Evolutionary conservation across 257 asterid species (phyloP).

Genomic region (Asclepias syriaca): DNA sequence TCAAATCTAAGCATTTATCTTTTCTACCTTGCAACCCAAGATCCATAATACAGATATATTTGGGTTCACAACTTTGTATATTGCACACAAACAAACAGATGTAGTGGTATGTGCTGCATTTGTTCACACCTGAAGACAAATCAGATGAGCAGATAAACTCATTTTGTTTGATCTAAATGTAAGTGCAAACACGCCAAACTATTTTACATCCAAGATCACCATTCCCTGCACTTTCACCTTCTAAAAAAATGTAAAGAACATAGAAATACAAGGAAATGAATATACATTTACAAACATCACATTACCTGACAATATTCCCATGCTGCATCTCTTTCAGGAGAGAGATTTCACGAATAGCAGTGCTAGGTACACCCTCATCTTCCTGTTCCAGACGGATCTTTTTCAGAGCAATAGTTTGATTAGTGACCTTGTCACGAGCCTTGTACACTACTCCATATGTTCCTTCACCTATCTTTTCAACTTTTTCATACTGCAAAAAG

Average conservation of each 20-base stretch:
- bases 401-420: constrained; percentile 91
- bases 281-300: background rate
- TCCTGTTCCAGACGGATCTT: constrained; percentile 97
- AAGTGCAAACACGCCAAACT: background rate
- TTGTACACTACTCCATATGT: constrained; percentile 96
- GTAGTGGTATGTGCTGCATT: background rate
- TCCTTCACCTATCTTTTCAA: constrained; percentile 98
- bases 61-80: background rate
- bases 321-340: constrained; percentile 97
- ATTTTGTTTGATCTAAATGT: background rate
- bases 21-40: background rate
- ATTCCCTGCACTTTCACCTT: background rate
- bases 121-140: background rate
- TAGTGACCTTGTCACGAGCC: constrained; percentile 82
- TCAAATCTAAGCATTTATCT: background rate
- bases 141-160: background rate
- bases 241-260: background rate
- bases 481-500: constrained; percentile 70
- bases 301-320: constrained; percentile 80
- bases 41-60: background rate
- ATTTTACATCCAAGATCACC: background rate
- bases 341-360: constrained; percentile 96
- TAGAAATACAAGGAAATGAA: background rate
- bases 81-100: background rate
- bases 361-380: constrained; percentile 99